Conservation (phyloP, 2,329 filamentous ascomycete genomes). For the Xylaria sp. region DNA sequence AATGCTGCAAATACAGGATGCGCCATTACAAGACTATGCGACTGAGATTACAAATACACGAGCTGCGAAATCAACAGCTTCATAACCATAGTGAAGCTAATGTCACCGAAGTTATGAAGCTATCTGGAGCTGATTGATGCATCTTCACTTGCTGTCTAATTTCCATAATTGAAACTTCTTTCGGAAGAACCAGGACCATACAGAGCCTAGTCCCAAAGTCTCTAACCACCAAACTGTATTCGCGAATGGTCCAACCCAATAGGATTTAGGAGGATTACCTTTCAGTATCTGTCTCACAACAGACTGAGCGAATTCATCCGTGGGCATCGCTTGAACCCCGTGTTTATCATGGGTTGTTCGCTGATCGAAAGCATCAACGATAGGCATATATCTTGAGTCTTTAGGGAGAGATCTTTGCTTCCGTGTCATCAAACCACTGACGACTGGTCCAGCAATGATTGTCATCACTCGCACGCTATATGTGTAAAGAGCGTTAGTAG, state of each 20-base stretch:
- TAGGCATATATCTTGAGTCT: slow-evolving; percentile 33
- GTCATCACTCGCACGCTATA: slow-evolving; percentile 32
- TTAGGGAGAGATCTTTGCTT: slow-evolving; percentile 25
- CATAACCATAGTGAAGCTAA: background rate
- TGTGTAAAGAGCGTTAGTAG: background rate
- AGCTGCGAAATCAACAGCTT: background rate
- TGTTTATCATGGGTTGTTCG: slow-evolving; percentile 33
- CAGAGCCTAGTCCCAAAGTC: slow-evolving; percentile 29
- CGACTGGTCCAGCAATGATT: slow-evolving; percentile 33
- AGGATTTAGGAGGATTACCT: slow-evolving; percentile 21
- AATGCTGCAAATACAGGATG: too few species aligned
- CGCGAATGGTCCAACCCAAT: slow-evolving; percentile 36
- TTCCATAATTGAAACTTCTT: slow-evolving; percentile 34
- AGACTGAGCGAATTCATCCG: slow-evolving; percentile 31
- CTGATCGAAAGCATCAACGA: slow-evolving; percentile 32
- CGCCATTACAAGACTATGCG: too few species aligned
- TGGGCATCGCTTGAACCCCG: slow-evolving; percentile 31
- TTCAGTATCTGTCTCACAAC: slow-evolving; percentile 28
- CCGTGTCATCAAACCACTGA: slow-evolving; percentile 34
- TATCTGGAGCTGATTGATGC: background rate
- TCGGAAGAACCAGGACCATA: slow-evolving; percentile 36
- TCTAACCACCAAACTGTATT: slow-evolving; percentile 35
- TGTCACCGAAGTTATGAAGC: background rate
- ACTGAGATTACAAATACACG: too few species aligned
- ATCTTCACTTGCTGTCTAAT: slow-evolving; percentile 19